phyloP scores from a whole-genome alignment of 140 eudicot species.

The Eryngium alpinum region DNA sequence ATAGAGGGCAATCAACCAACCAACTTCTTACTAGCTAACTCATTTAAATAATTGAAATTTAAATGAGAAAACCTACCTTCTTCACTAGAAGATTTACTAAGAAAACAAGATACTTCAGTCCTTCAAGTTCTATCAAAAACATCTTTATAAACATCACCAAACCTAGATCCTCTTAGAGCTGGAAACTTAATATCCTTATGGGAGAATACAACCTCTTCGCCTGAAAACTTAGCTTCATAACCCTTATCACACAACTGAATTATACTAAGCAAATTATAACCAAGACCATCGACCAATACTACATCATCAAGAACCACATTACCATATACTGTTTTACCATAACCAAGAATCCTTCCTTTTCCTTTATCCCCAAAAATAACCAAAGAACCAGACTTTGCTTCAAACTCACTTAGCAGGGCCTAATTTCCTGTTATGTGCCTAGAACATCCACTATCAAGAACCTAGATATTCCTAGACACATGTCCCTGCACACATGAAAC shows the following conservation, averaged over 20 bases:
- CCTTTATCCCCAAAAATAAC: background rate
- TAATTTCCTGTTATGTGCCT: background rate
- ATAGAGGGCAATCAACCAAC: background rate
- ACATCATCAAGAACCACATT: background rate
- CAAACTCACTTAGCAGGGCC: background rate
- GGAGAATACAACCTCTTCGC: background rate
- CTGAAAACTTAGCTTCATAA: background rate
- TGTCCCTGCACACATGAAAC: too few relatives aligned
- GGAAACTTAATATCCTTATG: too few relatives aligned
- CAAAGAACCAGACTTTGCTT: background rate
- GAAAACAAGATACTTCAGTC: background rate
- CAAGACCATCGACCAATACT: background rate
- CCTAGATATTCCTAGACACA: too few relatives aligned
- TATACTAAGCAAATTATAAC: background rate
- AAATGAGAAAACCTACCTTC: background rate
- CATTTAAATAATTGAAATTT: too few relatives aligned
- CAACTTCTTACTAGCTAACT: background rate
- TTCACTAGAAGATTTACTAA: background rate
- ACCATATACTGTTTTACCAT: background rate
- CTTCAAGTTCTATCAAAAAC: background rate
- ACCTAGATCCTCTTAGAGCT: background rate
- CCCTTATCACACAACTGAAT: background rate
- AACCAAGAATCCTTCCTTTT: background rate
- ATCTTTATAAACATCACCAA: background rate
- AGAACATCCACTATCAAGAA: too few relatives aligned